Conservation (phyloP, 2,329 filamentous ascomycete species). For the Claviceps sp. region DNA sequence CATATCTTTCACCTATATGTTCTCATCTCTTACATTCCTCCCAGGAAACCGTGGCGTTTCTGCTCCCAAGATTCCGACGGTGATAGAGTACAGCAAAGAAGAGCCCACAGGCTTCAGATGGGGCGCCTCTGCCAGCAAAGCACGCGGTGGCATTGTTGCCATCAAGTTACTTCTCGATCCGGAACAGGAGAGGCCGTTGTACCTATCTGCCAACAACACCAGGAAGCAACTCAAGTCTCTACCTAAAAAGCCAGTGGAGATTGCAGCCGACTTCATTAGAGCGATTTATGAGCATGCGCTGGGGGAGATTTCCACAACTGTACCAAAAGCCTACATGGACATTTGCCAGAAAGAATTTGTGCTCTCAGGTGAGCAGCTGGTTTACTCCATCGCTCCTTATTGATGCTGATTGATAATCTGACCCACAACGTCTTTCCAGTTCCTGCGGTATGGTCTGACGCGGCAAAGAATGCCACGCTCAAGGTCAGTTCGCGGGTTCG, state of each 20-base stretch:
- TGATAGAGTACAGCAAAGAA: slow-evolving; percentile 13
- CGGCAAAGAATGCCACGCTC: slow-evolving; percentile 34
- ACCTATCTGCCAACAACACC: slow-evolving; percentile 3
- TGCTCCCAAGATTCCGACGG: slow-evolving; percentile 21
- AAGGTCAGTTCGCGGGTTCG: slow-evolving; percentile 3
- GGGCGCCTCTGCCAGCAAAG: slow-evolving; percentile 2
- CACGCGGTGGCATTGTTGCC: slow-evolving; percentile 5
- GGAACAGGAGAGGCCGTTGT: slow-evolving; percentile 5
- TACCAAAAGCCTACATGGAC: slow-evolving; percentile 7
- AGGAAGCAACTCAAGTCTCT: slow-evolving; percentile 4
- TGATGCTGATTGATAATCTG: neutral
- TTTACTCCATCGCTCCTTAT: neutral
- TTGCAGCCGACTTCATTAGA: slow-evolving; percentile 9
- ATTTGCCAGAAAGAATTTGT: slow-evolving; percentile 20
- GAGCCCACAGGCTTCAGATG: slow-evolving; percentile 27
- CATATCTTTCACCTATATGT: slow-evolving; percentile 15
- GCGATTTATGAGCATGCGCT: slow-evolving; percentile 17
- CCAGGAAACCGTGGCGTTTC: slow-evolving; percentile 22
- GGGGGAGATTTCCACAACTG: slow-evolving; percentile 20
- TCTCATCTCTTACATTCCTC: slow-evolving; percentile 29
- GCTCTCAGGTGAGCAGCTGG: slow-evolving; percentile 24
- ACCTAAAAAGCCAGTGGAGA: slow-evolving; percentile 7
- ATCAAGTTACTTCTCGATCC: slow-evolving; percentile 11
- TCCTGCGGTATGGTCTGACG: slow-evolving; percentile 44
- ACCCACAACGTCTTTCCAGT: slow-evolving; percentile 24